Percentiles rank a stretch among this genome's conserved stretches.
Conservation (phyloP, 2,329 filamentous ascomycete species). For the Cryoendolithus antarcticus region DNA sequence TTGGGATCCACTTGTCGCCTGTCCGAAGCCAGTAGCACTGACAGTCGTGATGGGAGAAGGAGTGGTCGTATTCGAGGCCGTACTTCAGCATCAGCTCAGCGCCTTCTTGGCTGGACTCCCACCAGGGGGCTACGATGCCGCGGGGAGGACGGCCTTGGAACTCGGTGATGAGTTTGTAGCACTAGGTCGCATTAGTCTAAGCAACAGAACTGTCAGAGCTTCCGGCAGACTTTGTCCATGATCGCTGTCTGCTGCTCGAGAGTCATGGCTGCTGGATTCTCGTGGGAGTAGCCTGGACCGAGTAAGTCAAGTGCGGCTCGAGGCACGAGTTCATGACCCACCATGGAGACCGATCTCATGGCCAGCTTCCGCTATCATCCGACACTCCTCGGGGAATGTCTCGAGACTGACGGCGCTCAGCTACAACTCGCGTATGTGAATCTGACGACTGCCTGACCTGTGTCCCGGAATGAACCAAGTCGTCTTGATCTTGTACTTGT, state of each 20-base stretch:
- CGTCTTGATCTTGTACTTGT: constrained; percentile 59
- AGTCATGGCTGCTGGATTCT: constrained; percentile 61
- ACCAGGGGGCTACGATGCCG: constrained; percentile 62
- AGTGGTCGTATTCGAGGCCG: constrained; percentile 59
- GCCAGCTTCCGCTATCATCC: constrained; percentile 47
- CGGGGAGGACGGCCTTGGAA: constrained; percentile 61
- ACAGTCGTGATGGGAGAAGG: constrained; percentile 54
- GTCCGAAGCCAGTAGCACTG: constrained; percentile 52
- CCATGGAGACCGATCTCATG: constrained; percentile 59
- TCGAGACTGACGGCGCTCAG: too few species aligned
- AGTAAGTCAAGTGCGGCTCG: too few species aligned
- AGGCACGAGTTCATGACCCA: too few species aligned
- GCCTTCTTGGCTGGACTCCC: constrained; percentile 59
- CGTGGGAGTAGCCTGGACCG: constrained; percentile 64
- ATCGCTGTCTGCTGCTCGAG: constrained; percentile 65
- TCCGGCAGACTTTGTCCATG: constrained; percentile 43
- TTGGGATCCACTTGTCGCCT: constrained; percentile 55
- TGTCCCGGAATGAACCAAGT: constrained; percentile 56
- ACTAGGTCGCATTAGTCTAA: constrained; percentile 21
- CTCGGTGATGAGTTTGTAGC: constrained; percentile 56
- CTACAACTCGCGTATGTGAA: too few species aligned
- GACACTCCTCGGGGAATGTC: constrained; percentile 55
- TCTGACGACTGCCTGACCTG: too few species aligned
- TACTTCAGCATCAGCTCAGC: constrained; percentile 52
- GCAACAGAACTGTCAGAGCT: neutral